Base-by-base conservation (phyloP, 768 basidiomycete species). In the Boletus huronensis region DNA sequence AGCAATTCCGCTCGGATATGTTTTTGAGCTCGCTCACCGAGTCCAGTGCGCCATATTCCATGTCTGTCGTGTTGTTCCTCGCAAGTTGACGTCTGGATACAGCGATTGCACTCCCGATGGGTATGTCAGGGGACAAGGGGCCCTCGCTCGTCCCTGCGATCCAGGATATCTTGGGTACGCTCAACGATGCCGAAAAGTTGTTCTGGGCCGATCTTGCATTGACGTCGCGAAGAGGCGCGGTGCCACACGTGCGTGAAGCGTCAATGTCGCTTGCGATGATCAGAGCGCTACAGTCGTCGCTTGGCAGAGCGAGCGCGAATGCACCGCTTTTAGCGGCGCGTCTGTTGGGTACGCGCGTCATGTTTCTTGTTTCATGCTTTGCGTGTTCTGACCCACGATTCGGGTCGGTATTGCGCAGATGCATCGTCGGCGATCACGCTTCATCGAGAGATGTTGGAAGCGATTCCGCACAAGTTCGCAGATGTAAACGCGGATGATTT, bases 21-120 rank as follows among this genome's bases (percentile, higher is more conserved):
- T 90, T 94, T 67, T 75, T 97, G 54, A 93, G 87, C 64, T 94
- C 94, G 17, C 74, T 98, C 23, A 81, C 87, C 0, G 96, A 98
- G 67, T 96, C 96, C 1, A 86, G 94, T 96, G 63, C 34, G 91
- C 73, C 34, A 54, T 10, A 25, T 31, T 41, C 14, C 13, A 5
- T 42, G 35, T n/a, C 34, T 21, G 45, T 44, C 39, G 40, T 54
- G 28, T 41, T 52, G 31, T 43, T 49, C 6, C 3, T 4, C 5
- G 16, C 11, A 8, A 32, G 14, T 32, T 71, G n/a, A 55, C 29
- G 10, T 48, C 54, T 64, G 6, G 44, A 53, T 19, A 32, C 58
- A 97, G 89, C 90, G 23, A 87, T 96, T 56, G 83, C 91, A 3
- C 78, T 93, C 52, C 91, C 92, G 0, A 85, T 91, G 82, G 85